These are phyloP conservation scores for Pterocarpus santalinus DNA, from an alignment of 306 rosid genomes.

Conservation along the genomic window DNA sequence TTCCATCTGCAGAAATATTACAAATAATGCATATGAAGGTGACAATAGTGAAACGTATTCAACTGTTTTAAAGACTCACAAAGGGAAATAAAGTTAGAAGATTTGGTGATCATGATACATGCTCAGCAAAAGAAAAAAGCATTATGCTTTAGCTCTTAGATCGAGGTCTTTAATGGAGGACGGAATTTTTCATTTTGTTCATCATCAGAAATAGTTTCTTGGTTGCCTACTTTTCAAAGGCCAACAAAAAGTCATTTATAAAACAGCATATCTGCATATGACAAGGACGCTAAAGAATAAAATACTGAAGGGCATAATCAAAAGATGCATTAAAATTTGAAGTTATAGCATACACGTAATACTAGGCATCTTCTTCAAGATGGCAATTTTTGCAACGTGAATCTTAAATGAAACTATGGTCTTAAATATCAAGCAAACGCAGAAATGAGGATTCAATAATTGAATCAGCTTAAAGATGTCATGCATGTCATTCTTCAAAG, in stretches of 20 bases:
- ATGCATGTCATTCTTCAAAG: not conserved
- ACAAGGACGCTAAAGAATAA: constrained; percentile 39
- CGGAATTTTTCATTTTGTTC: constrained; percentile 50
- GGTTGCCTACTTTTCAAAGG: constrained; percentile 41
- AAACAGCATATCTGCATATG: constrained; percentile 24
- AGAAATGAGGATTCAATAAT: constrained; percentile 19
- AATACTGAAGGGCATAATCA: constrained; percentile 42
- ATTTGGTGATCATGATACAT: constrained; percentile 53
- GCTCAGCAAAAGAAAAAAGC: constrained; percentile 65
- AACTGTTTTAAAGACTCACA: constrained; percentile 24
- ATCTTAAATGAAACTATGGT: not conserved
- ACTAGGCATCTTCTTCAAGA: constrained; percentile 36
- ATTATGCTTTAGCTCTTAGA: constrained; percentile 67
- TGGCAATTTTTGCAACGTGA: constrained; percentile 24
- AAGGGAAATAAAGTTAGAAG: constrained; percentile 49
- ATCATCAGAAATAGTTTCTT: constrained; percentile 37
- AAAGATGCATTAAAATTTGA: constrained; percentile 47
- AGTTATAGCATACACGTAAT: constrained; percentile 7
- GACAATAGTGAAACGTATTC: constrained; percentile 20
- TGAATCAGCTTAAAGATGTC: constrained; percentile 17
- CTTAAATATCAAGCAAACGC: constrained; percentile 5
- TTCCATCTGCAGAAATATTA: constrained; percentile 70
- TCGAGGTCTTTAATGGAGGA: constrained; percentile 63
- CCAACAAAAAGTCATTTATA: constrained; percentile 42
- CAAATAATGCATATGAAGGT: constrained; percentile 33